Percentiles rank a stretch among this genome's conserved stretches.
Evolutionary conservation across 2,329 filamentous ascomycete species (phyloP).

Genomic region (Emergomyces orientalis): DNA sequence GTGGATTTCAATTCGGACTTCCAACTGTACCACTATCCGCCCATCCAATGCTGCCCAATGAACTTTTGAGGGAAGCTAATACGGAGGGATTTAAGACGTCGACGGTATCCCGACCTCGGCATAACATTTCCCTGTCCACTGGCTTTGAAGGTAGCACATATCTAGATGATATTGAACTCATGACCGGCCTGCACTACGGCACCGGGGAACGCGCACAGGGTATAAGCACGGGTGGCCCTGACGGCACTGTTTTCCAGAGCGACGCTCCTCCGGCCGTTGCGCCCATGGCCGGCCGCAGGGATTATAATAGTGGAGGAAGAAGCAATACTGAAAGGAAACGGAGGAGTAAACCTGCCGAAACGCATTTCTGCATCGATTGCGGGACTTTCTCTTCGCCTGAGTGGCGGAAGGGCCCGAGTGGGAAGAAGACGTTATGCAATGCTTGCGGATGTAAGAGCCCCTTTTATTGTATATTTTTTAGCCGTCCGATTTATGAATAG

Average conservation of each 20-base stretch:
- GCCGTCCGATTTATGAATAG: background rate
- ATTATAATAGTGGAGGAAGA: conserved; percentile 47
- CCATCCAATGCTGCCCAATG: background rate
- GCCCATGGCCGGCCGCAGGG: conserved; percentile 61
- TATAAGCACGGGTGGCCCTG: conserved; percentile 76
- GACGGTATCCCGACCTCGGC: background rate
- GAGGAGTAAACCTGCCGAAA: conserved; percentile 70
- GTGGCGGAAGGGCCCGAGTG: conserved; percentile 88
- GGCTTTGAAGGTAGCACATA: conserved; percentile 67
- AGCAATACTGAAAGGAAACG: conserved; percentile 61
- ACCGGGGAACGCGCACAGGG: conserved; percentile 83
- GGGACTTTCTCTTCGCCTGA: conserved; percentile 90
- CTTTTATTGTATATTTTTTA: conserved; percentile 4
- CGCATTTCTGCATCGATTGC: conserved; percentile 94
- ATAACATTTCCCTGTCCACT: conserved; percentile 54
- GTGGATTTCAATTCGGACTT: background rate
- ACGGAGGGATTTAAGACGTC: background rate
- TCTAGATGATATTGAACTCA: conserved; percentile 82
- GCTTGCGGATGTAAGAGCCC: conserved; percentile 66
- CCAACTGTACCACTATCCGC: background rate
- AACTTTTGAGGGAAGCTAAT: background rate
- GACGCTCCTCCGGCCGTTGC: conserved; percentile 65
- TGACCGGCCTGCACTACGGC: conserved; percentile 78
- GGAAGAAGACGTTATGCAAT: conserved; percentile 91
- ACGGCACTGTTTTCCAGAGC: conserved; percentile 70